Evolutionary conservation across 345 rosid species (phyloP), one percentile per base, ranked within the genome.

Genomic region (Lenwebbia sp.): DNA sequence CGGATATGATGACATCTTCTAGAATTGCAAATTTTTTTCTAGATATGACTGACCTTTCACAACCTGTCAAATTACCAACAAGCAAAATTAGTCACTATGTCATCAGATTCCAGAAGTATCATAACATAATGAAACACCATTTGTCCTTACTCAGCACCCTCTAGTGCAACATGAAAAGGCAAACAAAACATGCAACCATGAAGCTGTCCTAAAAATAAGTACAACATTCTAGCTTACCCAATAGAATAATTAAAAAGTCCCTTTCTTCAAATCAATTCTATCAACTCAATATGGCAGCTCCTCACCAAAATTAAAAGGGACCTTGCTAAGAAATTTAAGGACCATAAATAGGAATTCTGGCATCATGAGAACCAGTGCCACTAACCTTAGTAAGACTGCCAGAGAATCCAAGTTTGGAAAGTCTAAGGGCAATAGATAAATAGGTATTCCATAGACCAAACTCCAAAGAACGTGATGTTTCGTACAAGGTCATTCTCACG

Each of bases 1-100:
- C 13, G 98, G 96, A 88, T 91, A 96, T 10, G 88, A 89, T 22
- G 99, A 94, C 82, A 98, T 94, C 98, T 95, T 94, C 86, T 85
- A 92, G 65, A 84, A 91, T 86, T 84, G 86, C 83, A 78, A 85
- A 83, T 83, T 84, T 85, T 55, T 83, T 82, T 84, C 86, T 84
- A 83, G 83, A 87, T 37, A 37, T 70, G 84, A 85, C 90, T 85
- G 87, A 23, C 84, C 52, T 82, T 70, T 33, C 81, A 70, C 85
- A 83, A 84, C 22, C 88, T 60, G 82, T 70, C 44, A 86, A 55
- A 82, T 30, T 23, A 74, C 51, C 81, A 70, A 37, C 47, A 37
- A 11, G 4, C 81, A 70, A 21, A 21, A 14, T 83, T n/a, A 50
- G 58, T 52, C 58, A 50, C 58, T 53, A 51, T 15, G 7, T 50